Evolutionary conservation across 139 green algal species (phyloP), one percentile per base, ranked within the genome.

Genomic region (Zygnema circumcarinatum): DNA sequence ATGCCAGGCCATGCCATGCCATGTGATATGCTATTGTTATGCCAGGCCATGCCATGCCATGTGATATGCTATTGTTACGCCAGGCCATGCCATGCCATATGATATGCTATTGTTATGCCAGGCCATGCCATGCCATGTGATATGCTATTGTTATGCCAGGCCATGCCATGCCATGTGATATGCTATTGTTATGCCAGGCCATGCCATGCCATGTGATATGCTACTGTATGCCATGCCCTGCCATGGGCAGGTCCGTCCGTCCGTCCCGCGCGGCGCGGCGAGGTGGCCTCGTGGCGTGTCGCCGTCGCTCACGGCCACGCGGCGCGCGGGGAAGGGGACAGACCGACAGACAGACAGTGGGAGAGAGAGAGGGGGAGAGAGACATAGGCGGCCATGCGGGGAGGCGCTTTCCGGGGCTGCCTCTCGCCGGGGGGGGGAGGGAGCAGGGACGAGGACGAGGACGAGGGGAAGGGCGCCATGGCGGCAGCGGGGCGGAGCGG

Each of bases 311-410:
- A n/a, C 56, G 29, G 56, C 56, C 29, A 35, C 56, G 56, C 56
- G 29, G 56, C 29, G 29, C 56, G 56, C 29, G 69, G 56, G 68
- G 47, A 16, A 11, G 68, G 16, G 36, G 76, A 76, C 7, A 16
- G 76, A 73, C 7, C 3, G 40, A 73, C 7, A 16, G 39, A 81
- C 3, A 76, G 40, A 81, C 7, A 73, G 76, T 7, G 76, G 16
- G 39, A 81, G 56, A 76, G 76, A 81, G 47, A 81, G 76, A 84
- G 40, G 35, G 39, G 11, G 76, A 16, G 16, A 16, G 76, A 16
- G 16, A 16, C 7, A 16, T 25, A 16, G 76, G 36, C 3, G 36
- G 39, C 7, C 3, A 11, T 7, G 40, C 54, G 33, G 35, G 16
- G 38, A 16, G 76, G 16, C 7, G 68, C 7, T 29, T 3, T 25